Evolutionary conservation across 345 rosid species (phyloP).

Genomic region (Pseudoturritis turrita): DNA sequence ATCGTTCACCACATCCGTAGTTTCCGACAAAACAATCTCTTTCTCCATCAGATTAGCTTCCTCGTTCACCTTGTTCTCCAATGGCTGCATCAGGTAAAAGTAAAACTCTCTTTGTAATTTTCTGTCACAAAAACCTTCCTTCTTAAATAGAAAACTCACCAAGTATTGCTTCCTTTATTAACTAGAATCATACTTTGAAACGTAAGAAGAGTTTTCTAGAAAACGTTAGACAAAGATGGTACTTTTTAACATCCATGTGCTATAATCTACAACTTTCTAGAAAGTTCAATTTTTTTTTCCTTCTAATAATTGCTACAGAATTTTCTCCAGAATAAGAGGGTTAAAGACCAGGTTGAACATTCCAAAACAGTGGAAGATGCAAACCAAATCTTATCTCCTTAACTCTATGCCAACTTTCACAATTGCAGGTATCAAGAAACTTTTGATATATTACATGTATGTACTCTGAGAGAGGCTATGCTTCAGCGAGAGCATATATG

Average conservation of each 20-base stretch:
- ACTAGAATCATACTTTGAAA: background rate
- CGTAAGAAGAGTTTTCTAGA: background rate
- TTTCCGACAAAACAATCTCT: slow-evolving; percentile 12
- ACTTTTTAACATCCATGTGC: slow-evolving; percentile 13
- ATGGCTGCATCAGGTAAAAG: slow-evolving; percentile 28
- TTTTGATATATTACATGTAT: background rate
- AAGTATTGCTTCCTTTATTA: background rate
- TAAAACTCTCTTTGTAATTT: background rate
- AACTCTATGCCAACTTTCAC: background rate
- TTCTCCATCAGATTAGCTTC: slow-evolving; percentile 27
- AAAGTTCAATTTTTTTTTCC: background rate
- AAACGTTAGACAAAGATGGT: background rate
- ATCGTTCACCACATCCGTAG: slow-evolving; percentile 5
- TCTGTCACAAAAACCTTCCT: background rate
- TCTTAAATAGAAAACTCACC: background rate
- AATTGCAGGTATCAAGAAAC: background rate
- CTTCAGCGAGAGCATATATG: background rate
- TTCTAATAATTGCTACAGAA: slow-evolving; percentile 6
- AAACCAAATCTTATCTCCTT: background rate
- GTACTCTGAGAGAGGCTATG: background rate
- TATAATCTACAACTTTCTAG: background rate
- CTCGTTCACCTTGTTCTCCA: slow-evolving; percentile 19
- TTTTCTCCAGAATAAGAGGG: background rate
- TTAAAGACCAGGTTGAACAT: background rate
- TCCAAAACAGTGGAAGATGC: background rate